These are phyloP conservation scores for Aureobasidium namibiae DNA, from an alignment of 2,329 filamentous ascomycete genomes.

Conservation along the genomic window DNA sequence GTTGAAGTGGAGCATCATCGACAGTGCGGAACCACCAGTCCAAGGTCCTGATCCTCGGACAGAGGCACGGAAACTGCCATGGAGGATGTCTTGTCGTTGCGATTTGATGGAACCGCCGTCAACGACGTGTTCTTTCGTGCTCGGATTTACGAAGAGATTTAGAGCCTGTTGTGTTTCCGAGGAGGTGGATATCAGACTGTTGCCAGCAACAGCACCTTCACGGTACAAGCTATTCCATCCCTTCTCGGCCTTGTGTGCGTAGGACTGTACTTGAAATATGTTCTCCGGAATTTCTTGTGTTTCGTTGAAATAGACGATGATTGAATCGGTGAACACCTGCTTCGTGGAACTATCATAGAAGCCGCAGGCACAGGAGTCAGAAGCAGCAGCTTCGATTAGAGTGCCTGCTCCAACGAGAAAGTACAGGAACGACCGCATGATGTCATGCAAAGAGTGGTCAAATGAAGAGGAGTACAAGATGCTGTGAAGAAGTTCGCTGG, in stretches of 20 bases:
- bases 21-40: slow-evolving; percentile 34
- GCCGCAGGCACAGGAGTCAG: slow-evolving; percentile 34
- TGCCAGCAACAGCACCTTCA: slow-evolving; percentile 33
- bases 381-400: not conserved
- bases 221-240: slow-evolving; percentile 40
- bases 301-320: slow-evolving; percentile 46
- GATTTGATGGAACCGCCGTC: slow-evolving; percentile 36
- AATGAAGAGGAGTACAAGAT: not conserved
- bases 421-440: not conserved
- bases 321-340: slow-evolving; percentile 38
- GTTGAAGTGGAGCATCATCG: slow-evolving; percentile 40
- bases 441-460: not conserved
- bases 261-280: slow-evolving; percentile 32
- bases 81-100: slow-evolving; percentile 38
- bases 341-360: slow-evolving; percentile 34
- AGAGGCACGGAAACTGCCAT: slow-evolving; percentile 38
- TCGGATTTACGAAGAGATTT: not conserved
- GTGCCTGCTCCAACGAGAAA: not conserved
- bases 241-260: slow-evolving; percentile 37
- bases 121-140: slow-evolving; percentile 31
- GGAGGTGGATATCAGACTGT: slow-evolving; percentile 29
- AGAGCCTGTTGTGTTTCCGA: not conserved
- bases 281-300: slow-evolving; percentile 27
- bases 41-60: slow-evolving; percentile 23
- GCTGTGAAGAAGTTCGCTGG: not conserved